These are phyloP conservation scores for Kazachstania sp. DNA, from an alignment of 1,139 yeast genomes.

Conservation along the genomic window DNA sequence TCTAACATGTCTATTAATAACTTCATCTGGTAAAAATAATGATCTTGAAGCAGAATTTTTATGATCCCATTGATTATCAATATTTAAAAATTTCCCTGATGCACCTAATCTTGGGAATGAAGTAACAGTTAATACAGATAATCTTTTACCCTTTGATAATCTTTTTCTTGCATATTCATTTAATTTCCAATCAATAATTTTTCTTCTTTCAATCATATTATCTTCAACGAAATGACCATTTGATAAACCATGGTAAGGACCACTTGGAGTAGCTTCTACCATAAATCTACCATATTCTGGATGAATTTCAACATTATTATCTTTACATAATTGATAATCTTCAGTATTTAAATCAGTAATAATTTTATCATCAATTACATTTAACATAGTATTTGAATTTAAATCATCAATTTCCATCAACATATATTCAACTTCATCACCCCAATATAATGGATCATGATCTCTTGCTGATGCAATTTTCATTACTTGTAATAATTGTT, in stretches of 20 bases:
- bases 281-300: conserved; percentile 96
- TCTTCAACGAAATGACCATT: conserved; percentile 65
- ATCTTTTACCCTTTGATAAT: conserved; percentile 33
- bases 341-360: conserved; percentile 54
- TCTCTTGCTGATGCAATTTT: conserved; percentile 48
- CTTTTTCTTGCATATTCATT: conserved; percentile 26
- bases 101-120: conserved; percentile 85
- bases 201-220: conserved; percentile 68
- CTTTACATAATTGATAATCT: conserved; percentile 29
- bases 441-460: conserved; percentile 75
- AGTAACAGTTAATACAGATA: conserved; percentile 63
- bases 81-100: conserved; percentile 54
- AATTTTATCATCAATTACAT: conserved; percentile 73
- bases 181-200: conserved; percentile 51
- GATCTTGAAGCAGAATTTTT: conserved; percentile 61
- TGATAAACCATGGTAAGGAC: conserved; percentile 46
- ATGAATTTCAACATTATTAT: conserved; percentile 62
- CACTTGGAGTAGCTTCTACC: conserved; percentile 90
- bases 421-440: conserved; percentile 90
- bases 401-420: conserved; percentile 37
- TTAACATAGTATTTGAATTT: conserved; percentile 40
- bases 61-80: conserved; percentile 48
- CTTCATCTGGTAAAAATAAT: conserved; percentile 84
- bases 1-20: conserved; percentile 87
- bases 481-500: conserved; percentile 67